Evolutionary conservation across 352 stramenopile genomes (phyloP).

Genomic region (Pythium brachiatum): DNA sequence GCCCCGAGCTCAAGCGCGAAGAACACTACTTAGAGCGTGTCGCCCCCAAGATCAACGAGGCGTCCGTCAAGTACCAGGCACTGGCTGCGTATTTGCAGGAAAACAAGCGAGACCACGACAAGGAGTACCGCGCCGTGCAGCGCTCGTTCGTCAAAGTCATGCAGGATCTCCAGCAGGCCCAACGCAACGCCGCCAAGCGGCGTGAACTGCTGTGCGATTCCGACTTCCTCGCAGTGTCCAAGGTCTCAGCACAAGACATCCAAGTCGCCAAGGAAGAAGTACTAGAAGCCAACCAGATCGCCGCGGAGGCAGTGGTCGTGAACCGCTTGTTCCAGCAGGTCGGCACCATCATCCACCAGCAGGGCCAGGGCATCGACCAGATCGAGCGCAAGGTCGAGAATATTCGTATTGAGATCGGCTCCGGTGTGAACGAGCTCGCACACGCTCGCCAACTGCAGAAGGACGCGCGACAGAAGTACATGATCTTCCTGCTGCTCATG

Average conservation of each 20-base stretch:
- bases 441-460: conserved; percentile 58
- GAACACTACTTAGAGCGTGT: conserved; percentile 52
- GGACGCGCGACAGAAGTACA: conserved; percentile 64
- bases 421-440: conserved; percentile 63
- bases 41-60: conserved; percentile 50
- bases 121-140: conserved; percentile 50
- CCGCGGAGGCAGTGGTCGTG: conserved; percentile 56
- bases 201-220: conserved; percentile 67
- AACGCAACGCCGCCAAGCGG: conserved; percentile 46
- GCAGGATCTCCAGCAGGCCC: conserved; percentile 66
- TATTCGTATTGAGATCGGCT: conserved; percentile 71
- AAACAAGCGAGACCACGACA: conserved; percentile 53
- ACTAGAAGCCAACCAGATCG: conserved; percentile 62
- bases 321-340: conserved; percentile 73
- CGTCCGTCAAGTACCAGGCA: conserved; percentile 56
- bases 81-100: conserved; percentile 61
- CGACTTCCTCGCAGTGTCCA: conserved; percentile 55
- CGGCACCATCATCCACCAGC: conserved; percentile 53
- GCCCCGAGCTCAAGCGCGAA: conserved; percentile 41
- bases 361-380: conserved; percentile 65
- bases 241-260: conserved; percentile 64
- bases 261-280: conserved; percentile 77
- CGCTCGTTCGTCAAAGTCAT: conserved; percentile 61
- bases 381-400: conserved; percentile 73
- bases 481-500: conserved; percentile 38